phyloP scores from a whole-genome alignment of 352 stramenopile genomes.

The Globisporangium okanoganense region DNA sequence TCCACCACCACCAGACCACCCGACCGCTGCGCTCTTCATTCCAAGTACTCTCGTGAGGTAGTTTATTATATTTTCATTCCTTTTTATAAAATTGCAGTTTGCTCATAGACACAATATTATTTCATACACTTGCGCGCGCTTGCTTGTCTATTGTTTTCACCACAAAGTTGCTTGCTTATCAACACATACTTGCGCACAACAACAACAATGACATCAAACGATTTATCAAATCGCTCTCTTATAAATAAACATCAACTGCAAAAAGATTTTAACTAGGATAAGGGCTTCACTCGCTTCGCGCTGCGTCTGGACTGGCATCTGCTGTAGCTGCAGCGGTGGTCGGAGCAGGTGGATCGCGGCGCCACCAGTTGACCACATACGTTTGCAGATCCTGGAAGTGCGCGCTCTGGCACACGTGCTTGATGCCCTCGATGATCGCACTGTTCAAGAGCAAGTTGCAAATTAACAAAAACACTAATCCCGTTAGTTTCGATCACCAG shows the following conservation, averaged over 20 bases:
- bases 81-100: conserved; percentile 1
- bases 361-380: conserved; percentile 46
- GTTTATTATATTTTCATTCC: background rate
- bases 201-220: background rate
- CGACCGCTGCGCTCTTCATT: background rate
- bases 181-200: too few relatives aligned
- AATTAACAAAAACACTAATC: background rate
- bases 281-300: background rate
- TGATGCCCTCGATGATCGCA: conserved; percentile 52
- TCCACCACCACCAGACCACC: background rate
- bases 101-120: background rate
- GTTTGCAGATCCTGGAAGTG: conserved; percentile 48
- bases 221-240: background rate
- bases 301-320: background rate
- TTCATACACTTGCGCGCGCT: background rate
- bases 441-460: conserved; percentile 12
- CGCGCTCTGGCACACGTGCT: conserved; percentile 45
- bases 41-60: conserved; percentile 5
- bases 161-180: background rate
- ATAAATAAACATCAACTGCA: background rate
- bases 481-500: background rate
- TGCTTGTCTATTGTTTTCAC: background rate
- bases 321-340: background rate
- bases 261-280: background rate
- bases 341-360: conserved; percentile 2